Conservation (phyloP, 2,329 filamentous ascomycete species). For the Talaromyces verruculosus region DNA sequence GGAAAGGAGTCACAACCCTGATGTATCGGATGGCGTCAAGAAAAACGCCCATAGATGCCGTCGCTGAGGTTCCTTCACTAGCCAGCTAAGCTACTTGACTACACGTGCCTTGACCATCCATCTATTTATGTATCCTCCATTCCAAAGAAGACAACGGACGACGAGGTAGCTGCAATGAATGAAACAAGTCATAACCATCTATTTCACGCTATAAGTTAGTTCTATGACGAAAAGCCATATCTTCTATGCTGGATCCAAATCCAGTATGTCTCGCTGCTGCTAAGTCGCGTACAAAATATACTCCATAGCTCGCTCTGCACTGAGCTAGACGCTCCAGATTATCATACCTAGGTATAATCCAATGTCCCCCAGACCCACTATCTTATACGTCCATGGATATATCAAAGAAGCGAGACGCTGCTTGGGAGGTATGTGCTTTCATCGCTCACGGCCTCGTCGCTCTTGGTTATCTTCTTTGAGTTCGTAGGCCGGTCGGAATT, state of each 20-base stretch:
- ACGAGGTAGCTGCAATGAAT: neutral
- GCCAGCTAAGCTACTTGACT: neutral
- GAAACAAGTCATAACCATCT: neutral
- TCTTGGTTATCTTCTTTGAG: constrained; percentile 23
- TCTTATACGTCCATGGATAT: neutral
- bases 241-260: neutral
- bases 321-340: neutral
- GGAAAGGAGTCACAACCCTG: too few relatives aligned
- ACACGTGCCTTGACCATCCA: neutral
- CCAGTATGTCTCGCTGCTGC: neutral
- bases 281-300: neutral
- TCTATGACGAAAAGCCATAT: neutral
- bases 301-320: neutral
- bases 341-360: neutral
- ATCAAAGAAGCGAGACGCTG: neutral
- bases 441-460: constrained; percentile 21
- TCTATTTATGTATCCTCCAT: neutral
- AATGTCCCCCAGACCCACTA: neutral
- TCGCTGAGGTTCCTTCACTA: neutral
- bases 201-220: neutral
- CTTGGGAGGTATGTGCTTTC: neutral
- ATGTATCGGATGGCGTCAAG: neutral
- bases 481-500: constrained; percentile 23
- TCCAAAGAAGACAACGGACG: neutral
- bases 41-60: neutral